phyloP scores from a whole-genome alignment of 257 asterid genomes.

The Solanum chaucha region DNA sequence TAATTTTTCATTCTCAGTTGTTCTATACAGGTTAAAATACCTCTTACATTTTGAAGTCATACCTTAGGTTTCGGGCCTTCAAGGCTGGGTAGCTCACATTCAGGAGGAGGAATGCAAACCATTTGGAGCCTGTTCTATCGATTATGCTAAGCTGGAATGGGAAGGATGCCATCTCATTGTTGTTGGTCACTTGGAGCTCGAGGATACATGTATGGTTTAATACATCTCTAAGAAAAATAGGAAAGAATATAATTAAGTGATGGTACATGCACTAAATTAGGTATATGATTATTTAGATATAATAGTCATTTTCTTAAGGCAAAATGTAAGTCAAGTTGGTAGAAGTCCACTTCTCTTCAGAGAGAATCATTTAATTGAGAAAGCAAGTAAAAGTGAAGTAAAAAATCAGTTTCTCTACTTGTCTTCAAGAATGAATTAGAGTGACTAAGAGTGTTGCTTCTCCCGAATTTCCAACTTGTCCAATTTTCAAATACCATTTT shows the following conservation, averaged over 20 bases:
- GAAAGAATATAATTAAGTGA: background rate
- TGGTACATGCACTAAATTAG: background rate
- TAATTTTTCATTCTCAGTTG: no score
- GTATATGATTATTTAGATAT: background rate
- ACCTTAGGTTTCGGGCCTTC: no score
- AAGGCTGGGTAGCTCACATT: no score
- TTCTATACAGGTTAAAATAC: no score
- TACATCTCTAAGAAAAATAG: background rate
- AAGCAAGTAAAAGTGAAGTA: background rate
- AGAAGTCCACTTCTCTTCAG: background rate
- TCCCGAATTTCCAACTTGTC: background rate
- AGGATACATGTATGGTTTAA: background rate
- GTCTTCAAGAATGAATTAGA: background rate
- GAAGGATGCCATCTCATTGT: no score
- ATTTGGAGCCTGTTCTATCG: no score
- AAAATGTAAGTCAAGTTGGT: background rate
- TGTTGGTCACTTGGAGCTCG: no score
- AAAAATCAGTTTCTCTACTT: background rate
- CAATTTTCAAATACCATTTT: no score
- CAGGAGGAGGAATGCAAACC: no score
- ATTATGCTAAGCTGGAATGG: no score
- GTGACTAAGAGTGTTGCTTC: background rate
- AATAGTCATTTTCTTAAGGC: background rate
- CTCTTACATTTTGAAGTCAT: no score
- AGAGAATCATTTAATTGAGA: background rate